Conservation (phyloP, 345 rosid species). For the Corchorus olitorius region DNA sequence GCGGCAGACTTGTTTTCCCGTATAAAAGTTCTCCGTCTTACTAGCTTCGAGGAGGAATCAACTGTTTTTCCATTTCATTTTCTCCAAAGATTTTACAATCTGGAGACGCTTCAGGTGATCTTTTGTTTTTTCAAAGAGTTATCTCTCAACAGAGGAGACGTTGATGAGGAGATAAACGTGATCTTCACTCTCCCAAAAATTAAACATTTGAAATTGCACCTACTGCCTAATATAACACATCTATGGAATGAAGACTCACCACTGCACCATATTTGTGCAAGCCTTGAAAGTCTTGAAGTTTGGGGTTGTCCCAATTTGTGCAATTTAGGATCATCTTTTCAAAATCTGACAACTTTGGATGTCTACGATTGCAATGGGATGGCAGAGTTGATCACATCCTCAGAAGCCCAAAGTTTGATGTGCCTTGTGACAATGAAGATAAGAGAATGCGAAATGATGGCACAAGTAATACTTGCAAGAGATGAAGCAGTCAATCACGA, state of each 20-base stretch:
- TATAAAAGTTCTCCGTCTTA: not conserved
- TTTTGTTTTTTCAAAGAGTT: not conserved
- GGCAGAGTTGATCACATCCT: not conserved
- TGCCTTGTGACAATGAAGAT: not conserved
- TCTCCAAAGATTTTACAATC: not conserved
- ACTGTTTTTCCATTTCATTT: not conserved
- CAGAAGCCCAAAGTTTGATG: not conserved
- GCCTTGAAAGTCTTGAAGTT: not conserved
- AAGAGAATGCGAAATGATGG: not conserved
- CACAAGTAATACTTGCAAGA: not conserved
- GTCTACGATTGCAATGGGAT: not conserved
- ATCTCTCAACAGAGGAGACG: not conserved
- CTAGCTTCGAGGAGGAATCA: not conserved
- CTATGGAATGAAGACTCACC: not conserved
- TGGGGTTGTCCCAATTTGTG: not conserved
- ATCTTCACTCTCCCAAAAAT: not conserved
- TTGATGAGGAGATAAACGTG: not conserved
- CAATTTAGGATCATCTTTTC: not conserved
- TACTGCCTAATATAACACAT: no score
- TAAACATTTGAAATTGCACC: not conserved
- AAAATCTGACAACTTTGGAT: not conserved
- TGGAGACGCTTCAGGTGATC: not conserved
- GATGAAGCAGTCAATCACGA: not conserved
- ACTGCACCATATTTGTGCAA: not conserved
- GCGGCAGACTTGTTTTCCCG: not conserved